phyloP scores from a whole-genome alignment of 345 rosid genomes.

The Triadica sebifera region DNA sequence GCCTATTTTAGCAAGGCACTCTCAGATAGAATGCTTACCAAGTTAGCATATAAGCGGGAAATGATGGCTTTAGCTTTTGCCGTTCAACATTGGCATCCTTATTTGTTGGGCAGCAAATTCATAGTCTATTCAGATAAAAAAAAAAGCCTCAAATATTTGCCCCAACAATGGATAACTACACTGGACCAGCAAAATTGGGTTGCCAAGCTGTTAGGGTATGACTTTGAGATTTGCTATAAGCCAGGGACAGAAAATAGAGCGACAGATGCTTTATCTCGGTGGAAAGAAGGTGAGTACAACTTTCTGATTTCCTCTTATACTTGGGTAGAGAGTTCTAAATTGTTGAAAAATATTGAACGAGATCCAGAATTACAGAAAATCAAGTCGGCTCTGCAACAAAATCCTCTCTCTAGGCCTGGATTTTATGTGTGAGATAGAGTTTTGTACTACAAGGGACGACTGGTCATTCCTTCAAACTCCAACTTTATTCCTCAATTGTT shows the following conservation, averaged over 20 bases:
- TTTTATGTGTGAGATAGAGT: no score
- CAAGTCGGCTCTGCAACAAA: background rate
- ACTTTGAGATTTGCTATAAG: background rate
- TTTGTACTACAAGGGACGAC: no score
- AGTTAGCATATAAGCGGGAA: background rate
- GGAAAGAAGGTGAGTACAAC: background rate
- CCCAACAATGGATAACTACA: background rate
- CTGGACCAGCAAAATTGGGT: background rate
- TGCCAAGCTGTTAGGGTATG: background rate
- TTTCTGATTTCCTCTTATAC: background rate
- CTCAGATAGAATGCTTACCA: background rate
- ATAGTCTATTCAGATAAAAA: no score
- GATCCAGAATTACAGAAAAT: background rate
- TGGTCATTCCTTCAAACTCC: background rate
- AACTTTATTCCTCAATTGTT: background rate
- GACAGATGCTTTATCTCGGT: background rate
- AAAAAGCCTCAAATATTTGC: background rate
- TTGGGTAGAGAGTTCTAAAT: background rate
- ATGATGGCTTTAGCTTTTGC: background rate
- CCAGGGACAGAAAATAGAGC: background rate
- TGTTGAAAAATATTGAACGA: no score
- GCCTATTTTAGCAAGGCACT: background rate
- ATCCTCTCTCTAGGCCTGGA: background rate
- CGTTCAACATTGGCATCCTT: background rate
- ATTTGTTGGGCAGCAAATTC: background rate